phyloP scores from a whole-genome alignment of 306 rosid genomes.

The Dryas octopetala region DNA sequence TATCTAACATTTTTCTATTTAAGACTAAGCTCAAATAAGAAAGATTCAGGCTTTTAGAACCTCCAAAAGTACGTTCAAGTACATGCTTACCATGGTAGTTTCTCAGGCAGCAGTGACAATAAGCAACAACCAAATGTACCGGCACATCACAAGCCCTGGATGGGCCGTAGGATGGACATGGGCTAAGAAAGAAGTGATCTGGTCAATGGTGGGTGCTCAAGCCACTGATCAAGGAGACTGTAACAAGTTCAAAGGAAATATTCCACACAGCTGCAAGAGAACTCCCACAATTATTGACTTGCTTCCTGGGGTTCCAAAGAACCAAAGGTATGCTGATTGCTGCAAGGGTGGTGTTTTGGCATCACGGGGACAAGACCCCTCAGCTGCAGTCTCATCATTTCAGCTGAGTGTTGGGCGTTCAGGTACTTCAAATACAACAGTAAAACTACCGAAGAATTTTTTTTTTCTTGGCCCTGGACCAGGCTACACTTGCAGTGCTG shows the following conservation, averaged over 20 bases:
- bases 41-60: not conserved
- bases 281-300: conserved; percentile 65
- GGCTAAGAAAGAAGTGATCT: conserved; percentile 76
- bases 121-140: conserved; percentile 62
- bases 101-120: conserved; percentile 65
- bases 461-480: conserved; percentile 69
- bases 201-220: conserved; percentile 81
- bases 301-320: conserved; percentile 62
- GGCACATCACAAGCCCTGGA: conserved; percentile 61
- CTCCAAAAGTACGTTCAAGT: not conserved
- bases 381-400: conserved; percentile 55
- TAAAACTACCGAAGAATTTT: conserved; percentile 61
- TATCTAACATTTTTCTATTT: no score
- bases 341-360: conserved; percentile 70
- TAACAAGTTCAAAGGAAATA: conserved; percentile 62
- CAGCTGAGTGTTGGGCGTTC: conserved; percentile 72
- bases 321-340: conserved; percentile 58
- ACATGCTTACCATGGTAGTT: not conserved
- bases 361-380: conserved; percentile 64
- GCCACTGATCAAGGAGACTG: conserved; percentile 84
- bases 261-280: conserved; percentile 73
- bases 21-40: no score
- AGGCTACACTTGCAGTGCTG: conserved; percentile 75
- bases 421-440: conserved; percentile 77
- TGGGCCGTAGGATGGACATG: conserved; percentile 84